phyloP scores from a whole-genome alignment of 768 basidiomycete genomes.

The Amanita jacksonii region DNA sequence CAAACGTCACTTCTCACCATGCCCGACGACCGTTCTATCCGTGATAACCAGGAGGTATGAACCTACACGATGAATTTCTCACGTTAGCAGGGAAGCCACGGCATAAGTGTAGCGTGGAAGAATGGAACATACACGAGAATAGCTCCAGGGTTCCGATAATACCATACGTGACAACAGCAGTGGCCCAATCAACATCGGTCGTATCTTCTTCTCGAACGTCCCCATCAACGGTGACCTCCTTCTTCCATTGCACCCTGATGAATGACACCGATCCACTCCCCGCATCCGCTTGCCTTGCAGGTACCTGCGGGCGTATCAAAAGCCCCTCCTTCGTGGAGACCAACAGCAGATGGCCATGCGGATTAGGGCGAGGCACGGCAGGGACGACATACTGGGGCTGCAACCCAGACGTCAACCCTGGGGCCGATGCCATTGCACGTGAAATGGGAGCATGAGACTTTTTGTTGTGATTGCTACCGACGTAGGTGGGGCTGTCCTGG shows the following conservation, averaged over 20 bases:
- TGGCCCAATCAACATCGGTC: slow-evolving; percentile 37
- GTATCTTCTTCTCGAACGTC: slow-evolving; percentile 32
- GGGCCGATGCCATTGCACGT: neutral
- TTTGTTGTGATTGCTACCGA: neutral
- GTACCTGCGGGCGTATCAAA: slow-evolving; percentile 50
- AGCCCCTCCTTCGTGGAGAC: slow-evolving; percentile 52
- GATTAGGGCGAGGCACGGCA: slow-evolving; percentile 65
- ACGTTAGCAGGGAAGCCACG: slow-evolving; percentile 6
- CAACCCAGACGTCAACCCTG: slow-evolving; percentile 26
- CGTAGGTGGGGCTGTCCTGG: too few species aligned
- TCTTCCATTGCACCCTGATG: slow-evolving; percentile 50
- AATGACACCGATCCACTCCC: slow-evolving; percentile 21
- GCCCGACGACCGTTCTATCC: slow-evolving; percentile 51
- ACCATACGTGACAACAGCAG: slow-evolving; percentile 56
- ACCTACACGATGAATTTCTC: slow-evolving; percentile 28
- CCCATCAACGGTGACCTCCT: slow-evolving; percentile 43
- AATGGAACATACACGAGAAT: slow-evolving; percentile 46
- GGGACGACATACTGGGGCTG: slow-evolving; percentile 59
- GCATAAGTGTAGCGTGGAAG: too few species aligned
- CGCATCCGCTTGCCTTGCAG: slow-evolving; percentile 11
- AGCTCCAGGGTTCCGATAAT: slow-evolving; percentile 68
- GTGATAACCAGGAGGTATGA: slow-evolving; percentile 73
- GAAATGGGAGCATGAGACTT: neutral
- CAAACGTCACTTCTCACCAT: slow-evolving; percentile 35
- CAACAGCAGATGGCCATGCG: slow-evolving; percentile 60